These are phyloP conservation scores for Fusarium sp. DNA, from an alignment of 2,329 filamentous ascomycete species.

Conservation along the genomic window DNA sequence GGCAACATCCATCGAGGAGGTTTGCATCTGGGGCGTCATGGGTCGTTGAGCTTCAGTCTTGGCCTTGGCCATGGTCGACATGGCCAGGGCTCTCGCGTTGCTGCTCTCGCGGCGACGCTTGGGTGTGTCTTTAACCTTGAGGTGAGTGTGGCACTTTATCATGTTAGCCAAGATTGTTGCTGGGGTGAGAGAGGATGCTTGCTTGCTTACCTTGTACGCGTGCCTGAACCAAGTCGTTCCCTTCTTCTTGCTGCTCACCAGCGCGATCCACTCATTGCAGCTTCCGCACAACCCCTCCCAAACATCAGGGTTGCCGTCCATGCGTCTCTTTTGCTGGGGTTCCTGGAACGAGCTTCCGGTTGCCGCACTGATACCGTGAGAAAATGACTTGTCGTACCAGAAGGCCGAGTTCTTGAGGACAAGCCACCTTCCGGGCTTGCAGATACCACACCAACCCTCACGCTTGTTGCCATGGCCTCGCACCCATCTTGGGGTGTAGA, in stretches of 20 bases:
- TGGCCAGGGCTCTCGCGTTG: constrained; percentile 59
- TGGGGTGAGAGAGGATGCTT: constrained; percentile 12
- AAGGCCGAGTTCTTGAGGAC: constrained; percentile 92
- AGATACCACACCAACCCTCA: constrained; percentile 91
- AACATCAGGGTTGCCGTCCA: constrained; percentile 84
- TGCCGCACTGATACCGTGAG: constrained; percentile 85
- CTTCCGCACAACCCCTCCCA: constrained; percentile 84
- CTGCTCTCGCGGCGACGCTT: constrained; percentile 75
- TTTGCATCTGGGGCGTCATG: constrained; percentile 45
- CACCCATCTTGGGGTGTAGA: constrained; percentile 88
- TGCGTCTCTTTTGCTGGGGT: constrained; percentile 79
- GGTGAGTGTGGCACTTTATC: constrained; percentile 75
- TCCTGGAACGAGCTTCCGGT: constrained; percentile 84
- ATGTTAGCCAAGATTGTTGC: constrained; percentile 35
- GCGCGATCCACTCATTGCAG: constrained; percentile 83
- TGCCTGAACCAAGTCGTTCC: constrained; percentile 94
- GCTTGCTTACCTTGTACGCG: constrained; percentile 78
- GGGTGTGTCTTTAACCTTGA: constrained; percentile 77
- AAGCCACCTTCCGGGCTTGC: constrained; percentile 87
- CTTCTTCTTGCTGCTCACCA: constrained; percentile 90
- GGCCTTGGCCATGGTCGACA: constrained; percentile 60
- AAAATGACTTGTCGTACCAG: constrained; percentile 94
- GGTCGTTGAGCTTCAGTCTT: constrained; percentile 59
- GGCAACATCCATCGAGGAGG: constrained; percentile 38
- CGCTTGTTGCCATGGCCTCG: constrained; percentile 88